Conservation (phyloP, 495 filamentous ascomycete species). For the Penicillium macrosclerotiorum region DNA sequence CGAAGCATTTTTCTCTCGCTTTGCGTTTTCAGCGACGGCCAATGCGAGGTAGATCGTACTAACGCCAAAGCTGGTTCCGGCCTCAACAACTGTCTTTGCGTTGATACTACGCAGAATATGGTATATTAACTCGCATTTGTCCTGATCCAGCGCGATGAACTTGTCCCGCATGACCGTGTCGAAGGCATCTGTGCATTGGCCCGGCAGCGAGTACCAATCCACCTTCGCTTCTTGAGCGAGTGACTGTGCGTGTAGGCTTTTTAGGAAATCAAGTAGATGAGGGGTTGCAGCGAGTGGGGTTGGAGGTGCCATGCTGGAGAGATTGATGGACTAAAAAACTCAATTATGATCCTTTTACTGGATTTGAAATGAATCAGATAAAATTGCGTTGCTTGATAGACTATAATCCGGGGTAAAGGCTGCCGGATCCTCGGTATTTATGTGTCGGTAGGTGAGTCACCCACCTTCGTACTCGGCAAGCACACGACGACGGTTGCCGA, state of each 20-base stretch:
- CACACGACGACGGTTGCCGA: background rate
- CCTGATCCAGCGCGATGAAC: slow-evolving; percentile 55
- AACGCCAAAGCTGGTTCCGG: slow-evolving; percentile 58
- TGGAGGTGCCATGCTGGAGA: slow-evolving; percentile 13
- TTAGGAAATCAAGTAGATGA: slow-evolving; percentile 21
- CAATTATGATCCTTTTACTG: too few species aligned
- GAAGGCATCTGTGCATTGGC: slow-evolving; percentile 17
- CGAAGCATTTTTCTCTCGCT: slow-evolving; percentile 8
- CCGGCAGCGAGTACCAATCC: slow-evolving; percentile 12
- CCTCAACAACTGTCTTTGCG: slow-evolving; percentile 53
- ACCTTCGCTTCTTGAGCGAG: slow-evolving; percentile 29
- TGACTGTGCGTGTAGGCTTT: slow-evolving; percentile 27
- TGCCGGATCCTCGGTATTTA: background rate
- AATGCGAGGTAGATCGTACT: slow-evolving; percentile 60
- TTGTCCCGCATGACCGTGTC: slow-evolving; percentile 46
- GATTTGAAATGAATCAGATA: background rate
- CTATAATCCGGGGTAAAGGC: background rate
- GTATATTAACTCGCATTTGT: slow-evolving; percentile 56
- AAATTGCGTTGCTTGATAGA: background rate
- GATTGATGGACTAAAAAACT: too few species aligned
- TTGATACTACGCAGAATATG: slow-evolving; percentile 42
- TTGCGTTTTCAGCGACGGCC: slow-evolving; percentile 42
- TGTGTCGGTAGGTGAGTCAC: background rate
- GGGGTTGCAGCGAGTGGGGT: slow-evolving; percentile 14
- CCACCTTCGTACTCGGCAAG: background rate